phyloP scores from a whole-genome alignment of 345 rosid genomes.

The Durio zibethinus region DNA sequence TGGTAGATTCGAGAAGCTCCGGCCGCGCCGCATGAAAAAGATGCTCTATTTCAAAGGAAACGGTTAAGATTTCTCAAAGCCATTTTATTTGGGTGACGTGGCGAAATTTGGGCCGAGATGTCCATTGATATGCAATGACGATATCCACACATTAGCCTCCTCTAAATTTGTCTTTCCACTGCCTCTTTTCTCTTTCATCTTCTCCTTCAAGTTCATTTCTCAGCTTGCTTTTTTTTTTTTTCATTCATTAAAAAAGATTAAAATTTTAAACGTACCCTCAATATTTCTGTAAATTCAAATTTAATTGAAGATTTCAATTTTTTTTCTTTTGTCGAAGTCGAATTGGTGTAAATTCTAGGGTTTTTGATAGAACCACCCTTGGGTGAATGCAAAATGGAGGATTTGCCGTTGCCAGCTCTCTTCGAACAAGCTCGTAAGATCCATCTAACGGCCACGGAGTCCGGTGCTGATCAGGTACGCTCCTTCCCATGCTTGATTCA shows the following conservation, averaged over 20 bases:
- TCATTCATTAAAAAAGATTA: too few relatives aligned
- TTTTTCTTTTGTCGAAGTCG: background rate
- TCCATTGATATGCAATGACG: background rate
- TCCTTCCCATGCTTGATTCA: background rate
- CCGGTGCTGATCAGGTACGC: slow-evolving; percentile 62
- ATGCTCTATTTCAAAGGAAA: too few relatives aligned
- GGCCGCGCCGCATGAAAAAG: too few relatives aligned
- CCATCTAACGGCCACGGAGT: slow-evolving; percentile 54
- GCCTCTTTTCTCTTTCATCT: too few relatives aligned
- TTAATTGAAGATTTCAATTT: background rate
- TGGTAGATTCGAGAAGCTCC: too few relatives aligned
- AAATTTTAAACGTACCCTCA: background rate
- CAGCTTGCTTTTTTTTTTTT: background rate
- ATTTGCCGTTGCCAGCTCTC: slow-evolving; percentile 60
- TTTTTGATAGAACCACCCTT: slow-evolving; percentile 14
- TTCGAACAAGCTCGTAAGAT: slow-evolving; percentile 80
- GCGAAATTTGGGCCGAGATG: background rate
- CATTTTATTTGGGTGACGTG: background rate
- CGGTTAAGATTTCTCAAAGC: background rate
- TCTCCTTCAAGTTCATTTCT: background rate
- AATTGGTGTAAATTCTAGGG: slow-evolving; percentile 8
- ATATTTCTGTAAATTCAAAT: background rate
- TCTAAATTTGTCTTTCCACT: background rate
- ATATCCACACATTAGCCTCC: background rate
- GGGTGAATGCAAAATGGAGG: slow-evolving; percentile 54